phyloP scores from a whole-genome alignment of 192 early-diverging fungal genomes.

The Neocallimastix lanati region DNA sequence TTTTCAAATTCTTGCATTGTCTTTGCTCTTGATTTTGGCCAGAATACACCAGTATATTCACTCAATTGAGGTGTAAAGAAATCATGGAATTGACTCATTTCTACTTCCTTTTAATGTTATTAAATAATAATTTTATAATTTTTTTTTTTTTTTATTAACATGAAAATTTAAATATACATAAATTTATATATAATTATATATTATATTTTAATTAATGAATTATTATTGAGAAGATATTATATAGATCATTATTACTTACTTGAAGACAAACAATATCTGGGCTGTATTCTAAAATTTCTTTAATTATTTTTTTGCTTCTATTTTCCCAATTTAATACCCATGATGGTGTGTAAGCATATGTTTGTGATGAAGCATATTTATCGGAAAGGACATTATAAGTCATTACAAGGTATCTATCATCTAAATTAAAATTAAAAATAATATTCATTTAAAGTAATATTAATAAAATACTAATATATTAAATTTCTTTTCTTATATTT shows the following conservation, averaged over 20 bases:
- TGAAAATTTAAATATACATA: too few species aligned
- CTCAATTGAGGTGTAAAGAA: conserved; percentile 57
- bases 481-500: too few species aligned
- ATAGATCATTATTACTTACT: too few species aligned
- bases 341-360: conserved; percentile 84
- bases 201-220: too few species aligned
- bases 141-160: too few species aligned
- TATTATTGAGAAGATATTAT: too few species aligned
- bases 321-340: conserved; percentile 91
- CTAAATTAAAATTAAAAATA: too few species aligned
- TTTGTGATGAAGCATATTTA: conserved; percentile 68
- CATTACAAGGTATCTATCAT: conserved; percentile 69
- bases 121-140: too few species aligned
- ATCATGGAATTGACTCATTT: conserved; percentile 68
- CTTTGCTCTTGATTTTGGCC: conserved; percentile 81
- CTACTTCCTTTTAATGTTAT: conserved; percentile 52
- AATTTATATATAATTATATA: too few species aligned
- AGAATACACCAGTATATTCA: conserved; percentile 80
- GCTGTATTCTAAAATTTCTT: conserved; percentile 67
- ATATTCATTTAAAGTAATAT: too few species aligned
- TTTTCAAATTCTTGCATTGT: conserved; percentile 86
- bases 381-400: conserved; percentile 84
- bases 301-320: conserved; percentile 68
- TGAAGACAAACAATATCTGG: conserved; percentile 86
- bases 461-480: too few species aligned